A percentile compares a stretch with the other conserved stretches of the same genome.
Conservation (phyloP, 2,329 filamentous ascomycete species). For the Penicillium aurantiogriseum region DNA sequence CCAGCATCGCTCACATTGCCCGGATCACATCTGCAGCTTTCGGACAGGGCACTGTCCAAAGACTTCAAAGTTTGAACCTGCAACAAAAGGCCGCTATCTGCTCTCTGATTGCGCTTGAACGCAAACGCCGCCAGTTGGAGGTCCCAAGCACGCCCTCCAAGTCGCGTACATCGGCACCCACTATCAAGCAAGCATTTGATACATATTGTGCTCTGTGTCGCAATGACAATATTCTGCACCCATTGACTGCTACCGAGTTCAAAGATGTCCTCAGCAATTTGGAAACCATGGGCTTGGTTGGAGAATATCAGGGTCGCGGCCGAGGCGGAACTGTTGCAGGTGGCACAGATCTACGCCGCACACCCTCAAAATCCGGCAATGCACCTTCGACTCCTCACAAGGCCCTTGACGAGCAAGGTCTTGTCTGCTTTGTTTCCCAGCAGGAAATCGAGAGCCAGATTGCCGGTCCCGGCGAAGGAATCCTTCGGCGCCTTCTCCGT, state of each 20-base stretch:
- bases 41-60: slow-evolving; percentile 80
- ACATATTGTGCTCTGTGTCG: slow-evolving; percentile 81
- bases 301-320: slow-evolving; percentile 67
- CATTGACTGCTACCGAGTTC: slow-evolving; percentile 88
- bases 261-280: slow-evolving; percentile 86
- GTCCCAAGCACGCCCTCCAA: slow-evolving; percentile 60
- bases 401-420: slow-evolving; percentile 69
- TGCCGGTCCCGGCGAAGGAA: slow-evolving; percentile 52
- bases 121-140: slow-evolving; percentile 55
- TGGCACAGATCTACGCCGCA: slow-evolving; percentile 55
- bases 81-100: slow-evolving; percentile 96
- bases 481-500: slow-evolving; percentile 43
- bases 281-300: slow-evolving; percentile 80
- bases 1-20: slow-evolving; percentile 85
- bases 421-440: slow-evolving; percentile 77
- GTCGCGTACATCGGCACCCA: slow-evolving; percentile 62
- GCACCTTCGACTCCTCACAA: slow-evolving; percentile 51
- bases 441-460: slow-evolving; percentile 73
- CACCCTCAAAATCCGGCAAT: slow-evolving; percentile 68
- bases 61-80: slow-evolving; percentile 82
- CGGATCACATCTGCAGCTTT: slow-evolving; percentile 87
- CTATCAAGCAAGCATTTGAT: slow-evolving; percentile 78
- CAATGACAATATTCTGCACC: slow-evolving; percentile 82
- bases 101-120: slow-evolving; percentile 82
- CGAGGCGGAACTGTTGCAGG: slow-evolving; percentile 58